Evolutionary conservation across 2,329 filamentous ascomycete species (phyloP), one percentile per base, ranked within the genome.

Genomic region (Colletotrichum sublineola): DNA sequence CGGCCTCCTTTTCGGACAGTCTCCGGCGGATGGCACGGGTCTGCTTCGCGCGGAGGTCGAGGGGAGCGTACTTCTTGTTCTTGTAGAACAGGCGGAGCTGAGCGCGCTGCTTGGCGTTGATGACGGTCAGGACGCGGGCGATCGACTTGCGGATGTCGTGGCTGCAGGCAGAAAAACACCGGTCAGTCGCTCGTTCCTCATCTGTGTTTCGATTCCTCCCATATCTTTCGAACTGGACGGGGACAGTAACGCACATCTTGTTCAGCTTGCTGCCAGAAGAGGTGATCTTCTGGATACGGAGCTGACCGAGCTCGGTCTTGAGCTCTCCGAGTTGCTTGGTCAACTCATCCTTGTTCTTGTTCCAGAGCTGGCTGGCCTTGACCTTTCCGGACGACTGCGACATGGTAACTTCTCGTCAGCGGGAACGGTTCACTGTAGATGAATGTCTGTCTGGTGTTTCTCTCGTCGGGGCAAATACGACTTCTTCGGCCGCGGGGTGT

Each of bases 71-170:
- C 91, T 98, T 98, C 94, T 98, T 98, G 92, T 93, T 93, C 91
- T 97, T 97, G 92, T 99, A 99, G 93, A 98, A 98, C 79, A 98
- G 90, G 81, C 95, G 95, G 82, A 99, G 94, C 89, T 98, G 95
- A 79, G 94, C 90, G 86, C 97, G 93, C 90, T 99, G 96, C 92
- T 97, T 98, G 87, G 95, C 93, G 91, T 98, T 99, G 92, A 99
- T 97, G 89, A 99, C 91, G 86, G 96, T 99, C 82, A 99, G 92
- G 87, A 98, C 94, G 84, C 96, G 95, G 83, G 96, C 97, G 87
- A 99, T 98, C 78, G 95, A 97, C 92, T 99, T 99, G 90, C 96
- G 95, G 85, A 99, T 91, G 86, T 99, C 97, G 90, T 97, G 94
- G 88, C 95, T 98, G 81, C 79, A 78, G 44, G 40, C 40, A 48